phyloP scores from a whole-genome alignment of 2,329 filamentous ascomycete species.

The Westerdykella ornata region DNA sequence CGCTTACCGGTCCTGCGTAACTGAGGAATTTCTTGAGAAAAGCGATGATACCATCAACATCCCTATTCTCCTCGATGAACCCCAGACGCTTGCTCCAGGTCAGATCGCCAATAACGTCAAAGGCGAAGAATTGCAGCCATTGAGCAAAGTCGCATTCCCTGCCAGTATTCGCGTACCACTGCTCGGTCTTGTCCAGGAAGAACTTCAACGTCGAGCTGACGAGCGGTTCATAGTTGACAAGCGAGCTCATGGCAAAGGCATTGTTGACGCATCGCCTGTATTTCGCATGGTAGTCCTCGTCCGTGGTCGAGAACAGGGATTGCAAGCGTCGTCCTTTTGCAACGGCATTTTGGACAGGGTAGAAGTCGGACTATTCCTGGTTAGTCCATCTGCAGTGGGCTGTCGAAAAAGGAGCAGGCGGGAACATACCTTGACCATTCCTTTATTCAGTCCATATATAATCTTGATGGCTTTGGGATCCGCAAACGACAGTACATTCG shows the following conservation, averaged over 20 bases:
- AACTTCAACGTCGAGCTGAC: slow-evolving; percentile 68
- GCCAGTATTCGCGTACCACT: slow-evolving; percentile 39
- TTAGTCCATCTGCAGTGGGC: not conserved
- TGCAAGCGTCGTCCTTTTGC: slow-evolving; percentile 60
- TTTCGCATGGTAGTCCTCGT: slow-evolving; percentile 68
- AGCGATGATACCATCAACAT: slow-evolving; percentile 66
- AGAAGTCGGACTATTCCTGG: slow-evolving; percentile 62
- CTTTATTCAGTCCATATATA: slow-evolving; percentile 79
- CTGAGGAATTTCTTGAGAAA: slow-evolving; percentile 60
- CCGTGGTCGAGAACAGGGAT: slow-evolving; percentile 69
- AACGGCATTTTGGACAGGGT: slow-evolving; percentile 69
- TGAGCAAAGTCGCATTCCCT: slow-evolving; percentile 56
- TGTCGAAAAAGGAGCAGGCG: not conserved
- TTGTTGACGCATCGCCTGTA: slow-evolving; percentile 69
- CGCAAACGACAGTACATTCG: slow-evolving; percentile 66
- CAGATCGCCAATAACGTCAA: slow-evolving; percentile 73
- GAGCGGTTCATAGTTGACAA: slow-evolving; percentile 73
- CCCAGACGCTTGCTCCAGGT: slow-evolving; percentile 70
- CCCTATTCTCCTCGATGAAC: slow-evolving; percentile 66
- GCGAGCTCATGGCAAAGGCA: slow-evolving; percentile 69
- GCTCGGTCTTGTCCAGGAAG: slow-evolving; percentile 53
- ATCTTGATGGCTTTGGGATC: slow-evolving; percentile 65
- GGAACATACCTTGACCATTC: slow-evolving; percentile 61
- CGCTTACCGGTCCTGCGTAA: slow-evolving; percentile 61
- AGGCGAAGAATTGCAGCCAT: slow-evolving; percentile 76